Conservation (phyloP, 805 yeast species). For the Starmerella sp. region DNA sequence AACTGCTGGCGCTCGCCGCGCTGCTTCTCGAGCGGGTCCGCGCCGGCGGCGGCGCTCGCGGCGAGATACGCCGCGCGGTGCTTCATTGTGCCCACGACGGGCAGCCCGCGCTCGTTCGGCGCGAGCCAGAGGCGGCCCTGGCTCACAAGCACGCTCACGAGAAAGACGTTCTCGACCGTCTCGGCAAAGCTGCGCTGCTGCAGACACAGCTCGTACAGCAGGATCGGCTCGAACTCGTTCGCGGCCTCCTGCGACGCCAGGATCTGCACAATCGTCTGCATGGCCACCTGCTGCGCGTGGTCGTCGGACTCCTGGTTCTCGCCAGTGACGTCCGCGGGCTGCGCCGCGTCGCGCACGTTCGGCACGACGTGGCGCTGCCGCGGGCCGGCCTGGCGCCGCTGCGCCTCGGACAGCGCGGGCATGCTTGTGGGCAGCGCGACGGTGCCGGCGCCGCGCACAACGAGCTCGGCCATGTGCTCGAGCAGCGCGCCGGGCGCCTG, state of each 20-base stretch:
- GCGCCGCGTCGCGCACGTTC: background rate
- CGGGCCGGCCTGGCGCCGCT: background rate
- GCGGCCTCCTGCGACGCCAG: background rate
- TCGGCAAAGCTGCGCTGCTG: constrained; percentile 9
- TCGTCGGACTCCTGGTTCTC: background rate
- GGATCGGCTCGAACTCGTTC: constrained; percentile 3
- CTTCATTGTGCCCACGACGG: constrained; percentile 9
- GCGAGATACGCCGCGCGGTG: constrained; percentile 2
- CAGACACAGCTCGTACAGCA: constrained; percentile 12
- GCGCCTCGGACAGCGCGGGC: constrained; percentile 1
- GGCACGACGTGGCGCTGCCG: background rate
- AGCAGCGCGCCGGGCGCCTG: background rate
- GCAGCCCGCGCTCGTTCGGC: constrained; percentile 7
- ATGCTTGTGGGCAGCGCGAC: constrained; percentile 1
- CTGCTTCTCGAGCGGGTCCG: background rate
- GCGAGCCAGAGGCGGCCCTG: constrained; percentile 10
- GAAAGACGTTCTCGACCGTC: constrained; percentile 15
- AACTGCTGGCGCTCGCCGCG: constrained; percentile 6
- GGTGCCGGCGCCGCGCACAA: constrained; percentile 4
- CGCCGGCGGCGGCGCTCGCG: background rate
- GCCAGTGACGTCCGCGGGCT: background rate
- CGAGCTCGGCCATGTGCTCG: background rate
- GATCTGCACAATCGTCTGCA: background rate
- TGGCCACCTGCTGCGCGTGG: background rate
- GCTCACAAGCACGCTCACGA: constrained; percentile 7